Conservation (phyloP, 768 basidiomycete genomes). For the Suillus tomentosus region DNA sequence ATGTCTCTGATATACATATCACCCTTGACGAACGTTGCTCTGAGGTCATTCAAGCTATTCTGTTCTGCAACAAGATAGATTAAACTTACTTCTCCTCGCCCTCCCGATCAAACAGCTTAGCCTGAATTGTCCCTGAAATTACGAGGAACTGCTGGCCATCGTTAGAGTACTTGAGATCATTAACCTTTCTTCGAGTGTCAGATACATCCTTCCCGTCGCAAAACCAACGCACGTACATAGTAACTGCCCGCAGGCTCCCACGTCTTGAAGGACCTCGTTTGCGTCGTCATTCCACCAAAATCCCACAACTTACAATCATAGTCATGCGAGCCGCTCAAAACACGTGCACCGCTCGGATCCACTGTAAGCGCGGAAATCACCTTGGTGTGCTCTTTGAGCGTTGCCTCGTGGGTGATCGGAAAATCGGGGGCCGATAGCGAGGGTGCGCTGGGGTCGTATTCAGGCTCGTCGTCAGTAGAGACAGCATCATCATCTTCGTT, state of each 20-base stretch:
- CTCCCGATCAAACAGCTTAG: slow-evolving; percentile 89
- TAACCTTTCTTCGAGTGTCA: slow-evolving; percentile 54
- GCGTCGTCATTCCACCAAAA: slow-evolving; percentile 94
- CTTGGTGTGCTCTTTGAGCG: slow-evolving; percentile 94
- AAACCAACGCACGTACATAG: slow-evolving; percentile 53
- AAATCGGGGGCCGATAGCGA: slow-evolving; percentile 55
- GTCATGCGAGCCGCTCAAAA: slow-evolving; percentile 92
- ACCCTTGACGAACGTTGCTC: slow-evolving; percentile 86
- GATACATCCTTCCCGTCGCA: not conserved
- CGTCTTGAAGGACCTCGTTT: slow-evolving; percentile 92
- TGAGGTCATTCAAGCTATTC: slow-evolving; percentile 55
- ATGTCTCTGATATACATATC: slow-evolving; percentile 99
- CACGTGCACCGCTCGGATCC: slow-evolving; percentile 91
- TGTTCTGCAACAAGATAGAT: slow-evolving; percentile 21
- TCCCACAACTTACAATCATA: slow-evolving; percentile 99
- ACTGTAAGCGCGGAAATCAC: slow-evolving; percentile 90
- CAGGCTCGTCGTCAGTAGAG: slow-evolving; percentile 44
- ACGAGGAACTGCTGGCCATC: slow-evolving; percentile 86
- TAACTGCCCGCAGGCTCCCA: slow-evolving; percentile 96
- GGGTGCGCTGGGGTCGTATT: slow-evolving; percentile 52
- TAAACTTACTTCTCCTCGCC: slow-evolving; percentile 86
- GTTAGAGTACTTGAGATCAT: slow-evolving; percentile 88
- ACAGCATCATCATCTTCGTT: slow-evolving; percentile 21
- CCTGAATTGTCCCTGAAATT: slow-evolving; percentile 84
- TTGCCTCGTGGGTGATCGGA: slow-evolving; percentile 88